A percentile compares a stretch with the other conserved stretches of the same genome.
Conservation (phyloP, 257 asterid species). For the Solanum chaucha region DNA sequence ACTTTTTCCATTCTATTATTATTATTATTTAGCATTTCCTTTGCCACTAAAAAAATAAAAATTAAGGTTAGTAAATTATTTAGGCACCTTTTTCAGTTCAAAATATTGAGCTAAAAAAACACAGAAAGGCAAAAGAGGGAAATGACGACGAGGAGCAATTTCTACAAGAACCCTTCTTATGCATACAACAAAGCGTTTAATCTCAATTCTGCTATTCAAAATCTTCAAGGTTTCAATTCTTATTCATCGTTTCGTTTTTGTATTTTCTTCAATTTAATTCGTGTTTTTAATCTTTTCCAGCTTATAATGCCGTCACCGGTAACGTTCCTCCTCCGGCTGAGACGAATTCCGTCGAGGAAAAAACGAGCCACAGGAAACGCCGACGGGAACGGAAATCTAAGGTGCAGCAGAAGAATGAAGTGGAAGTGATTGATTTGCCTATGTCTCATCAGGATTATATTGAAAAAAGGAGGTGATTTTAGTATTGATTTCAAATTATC, state of each 20-base stretch:
- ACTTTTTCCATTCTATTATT: no score
- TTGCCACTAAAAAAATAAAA: not conserved
- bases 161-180: slow-evolving; percentile 68
- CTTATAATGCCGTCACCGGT: slow-evolving; percentile 55
- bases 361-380: slow-evolving; percentile 30
- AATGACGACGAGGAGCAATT: slow-evolving; percentile 59
- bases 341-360: slow-evolving; percentile 9
- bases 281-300: slow-evolving; percentile 15
- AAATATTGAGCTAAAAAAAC: not conserved
- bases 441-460: slow-evolving; percentile 77
- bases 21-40: not conserved
- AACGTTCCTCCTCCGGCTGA: slow-evolving; percentile 21
- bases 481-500: not conserved
- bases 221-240: slow-evolving; percentile 40
- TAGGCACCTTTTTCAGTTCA: not conserved
- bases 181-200: slow-evolving; percentile 60
- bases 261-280: not conserved
- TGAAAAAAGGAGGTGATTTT: slow-evolving; percentile 43
- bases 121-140: not conserved
- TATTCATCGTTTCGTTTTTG: not conserved
- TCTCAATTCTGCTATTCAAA: slow-evolving; percentile 70
- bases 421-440: slow-evolving; percentile 37
- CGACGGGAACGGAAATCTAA: slow-evolving; percentile 23
- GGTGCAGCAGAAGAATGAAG: slow-evolving; percentile 10
- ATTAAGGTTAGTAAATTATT: not conserved